Evolutionary conservation across 2,329 filamentous ascomycete genomes (phyloP), one percentile per base, ranked within the genome.

Genomic region (Verticillium alfalfae): DNA sequence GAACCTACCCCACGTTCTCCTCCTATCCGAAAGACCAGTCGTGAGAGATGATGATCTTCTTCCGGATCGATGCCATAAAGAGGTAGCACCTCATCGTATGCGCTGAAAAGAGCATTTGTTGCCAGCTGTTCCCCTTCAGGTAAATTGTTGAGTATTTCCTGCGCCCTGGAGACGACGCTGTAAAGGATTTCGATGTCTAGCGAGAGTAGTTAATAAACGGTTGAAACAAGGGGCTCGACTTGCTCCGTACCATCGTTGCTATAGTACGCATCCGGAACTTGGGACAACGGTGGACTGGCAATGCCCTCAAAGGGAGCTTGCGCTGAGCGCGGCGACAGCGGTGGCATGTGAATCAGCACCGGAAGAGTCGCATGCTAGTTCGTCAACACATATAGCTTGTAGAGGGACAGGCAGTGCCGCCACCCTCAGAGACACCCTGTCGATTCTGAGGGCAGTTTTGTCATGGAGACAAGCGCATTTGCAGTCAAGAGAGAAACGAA

Each of bases 181-280:
- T 92, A 89, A 62, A 97, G 81, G 64, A 92, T 82, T 64, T 85
- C 83, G 73, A 97, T 90, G 78, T 96, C 93, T 93, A 15, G 18
- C 8, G 49, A 18, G 8, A 1, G 4, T 52, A 10, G 18, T 52
- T 18, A 26, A 9, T 10, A 52, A 18, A 12, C 45, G 22, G 8
- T 52, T 26, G n/a, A 26, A 9, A 1, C 45, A 26, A 45, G 15
- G 15, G n/a, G 13, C 18, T n/a, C 9, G 36, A 13, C 16, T 45
- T 16, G 9, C 12, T 26, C 10, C 41, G 38, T 68, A 87, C 87
- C 86, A 76, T 87, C 77, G 67, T 89, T 86, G 60, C 84, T 84
- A 68, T 89, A 87, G 68, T 81, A 83, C 15, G 76, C 70, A 36
- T 79, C 77, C 52, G 65, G 67, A 58, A 63, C 66, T 49, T 65